Evolutionary conservation across 768 basidiomycete genomes (phyloP).

Genomic region (Lactarius hengduanensis): DNA sequence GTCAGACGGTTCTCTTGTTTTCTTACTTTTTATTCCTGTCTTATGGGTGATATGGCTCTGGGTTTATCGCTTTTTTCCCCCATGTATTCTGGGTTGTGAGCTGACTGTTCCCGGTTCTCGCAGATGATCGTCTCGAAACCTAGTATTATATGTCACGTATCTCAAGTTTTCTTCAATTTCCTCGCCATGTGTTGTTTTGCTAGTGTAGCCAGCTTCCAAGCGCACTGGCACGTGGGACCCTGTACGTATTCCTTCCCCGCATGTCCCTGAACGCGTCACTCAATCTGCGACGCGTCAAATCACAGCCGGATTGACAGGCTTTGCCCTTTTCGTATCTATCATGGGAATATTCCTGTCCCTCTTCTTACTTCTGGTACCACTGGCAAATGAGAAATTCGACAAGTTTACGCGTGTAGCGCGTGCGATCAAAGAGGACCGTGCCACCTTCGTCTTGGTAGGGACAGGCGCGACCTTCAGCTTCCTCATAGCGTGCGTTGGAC

Average conservation of each 20-base stretch:
- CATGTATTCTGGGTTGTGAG: conserved; percentile 14
- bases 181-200: conserved; percentile 91
- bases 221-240: conserved; percentile 78
- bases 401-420: conserved; percentile 73
- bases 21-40: conserved; percentile 65
- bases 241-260: conserved; percentile 53
- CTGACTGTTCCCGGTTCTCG: conserved; percentile 31
- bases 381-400: conserved; percentile 84
- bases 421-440: conserved; percentile 78
- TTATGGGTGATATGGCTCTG: conserved; percentile 68
- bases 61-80: conserved; percentile 42
- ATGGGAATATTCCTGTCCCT: conserved; percentile 68
- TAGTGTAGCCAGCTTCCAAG: conserved; percentile 84
- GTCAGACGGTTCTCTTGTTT: conserved; percentile 50
- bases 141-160: conserved; percentile 69
- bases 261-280: conserved; percentile 1
- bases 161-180: conserved; percentile 91
- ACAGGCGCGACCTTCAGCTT: conserved; percentile 64
- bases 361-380: conserved; percentile 75
- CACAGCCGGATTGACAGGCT: conserved; percentile 81
- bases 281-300: not conserved
- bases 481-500: conserved; percentile 67
- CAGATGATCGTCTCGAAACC: conserved; percentile 90
- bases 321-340: conserved; percentile 80
- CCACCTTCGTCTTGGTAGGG: conserved; percentile 78